These are phyloP conservation scores for Quercus wislizeni DNA, from an alignment of 306 rosid genomes.

Conservation along the genomic window DNA sequence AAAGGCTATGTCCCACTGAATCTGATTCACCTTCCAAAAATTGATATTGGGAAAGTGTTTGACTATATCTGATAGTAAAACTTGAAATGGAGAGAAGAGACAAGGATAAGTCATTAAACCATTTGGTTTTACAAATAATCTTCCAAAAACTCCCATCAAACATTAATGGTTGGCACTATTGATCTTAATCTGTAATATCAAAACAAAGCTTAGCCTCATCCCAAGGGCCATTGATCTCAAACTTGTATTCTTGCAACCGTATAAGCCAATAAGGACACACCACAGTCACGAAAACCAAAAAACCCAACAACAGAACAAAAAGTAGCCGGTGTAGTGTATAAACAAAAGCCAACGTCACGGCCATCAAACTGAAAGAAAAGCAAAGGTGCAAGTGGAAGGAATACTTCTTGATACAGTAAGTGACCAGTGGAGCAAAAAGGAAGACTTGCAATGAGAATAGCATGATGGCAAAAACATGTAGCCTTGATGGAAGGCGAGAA, in stretches of 20 bases:
- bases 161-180: not conserved
- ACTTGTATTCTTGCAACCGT: slow-evolving; percentile 80
- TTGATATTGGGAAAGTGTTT: no score
- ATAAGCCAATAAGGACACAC: slow-evolving; percentile 92
- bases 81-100: no score
- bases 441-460: slow-evolving; percentile 81
- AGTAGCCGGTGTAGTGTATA: slow-evolving; percentile 54
- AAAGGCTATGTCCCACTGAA: no score
- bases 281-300: slow-evolving; percentile 66
- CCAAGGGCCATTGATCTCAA: slow-evolving; percentile 95
- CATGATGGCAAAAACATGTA: slow-evolving; percentile 79
- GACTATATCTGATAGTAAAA: no score
- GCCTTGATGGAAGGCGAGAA: slow-evolving; percentile 59
- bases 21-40: no score
- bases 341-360: slow-evolving; percentile 55
- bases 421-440: slow-evolving; percentile 86
- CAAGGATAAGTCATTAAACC: not conserved
- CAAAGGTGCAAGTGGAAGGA: slow-evolving; percentile 59
- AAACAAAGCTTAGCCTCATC: slow-evolving; percentile 97
- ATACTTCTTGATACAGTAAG: slow-evolving; percentile 70
- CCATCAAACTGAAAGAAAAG: slow-evolving; percentile 65
- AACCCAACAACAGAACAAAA: slow-evolving; percentile 55
- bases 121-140: no score
- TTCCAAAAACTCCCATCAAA: not conserved
- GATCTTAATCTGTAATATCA: slow-evolving; percentile 65